Evolutionary conservation across 106 monocot genomes (phyloP).

Genomic region (Amphibolis antarctica): DNA sequence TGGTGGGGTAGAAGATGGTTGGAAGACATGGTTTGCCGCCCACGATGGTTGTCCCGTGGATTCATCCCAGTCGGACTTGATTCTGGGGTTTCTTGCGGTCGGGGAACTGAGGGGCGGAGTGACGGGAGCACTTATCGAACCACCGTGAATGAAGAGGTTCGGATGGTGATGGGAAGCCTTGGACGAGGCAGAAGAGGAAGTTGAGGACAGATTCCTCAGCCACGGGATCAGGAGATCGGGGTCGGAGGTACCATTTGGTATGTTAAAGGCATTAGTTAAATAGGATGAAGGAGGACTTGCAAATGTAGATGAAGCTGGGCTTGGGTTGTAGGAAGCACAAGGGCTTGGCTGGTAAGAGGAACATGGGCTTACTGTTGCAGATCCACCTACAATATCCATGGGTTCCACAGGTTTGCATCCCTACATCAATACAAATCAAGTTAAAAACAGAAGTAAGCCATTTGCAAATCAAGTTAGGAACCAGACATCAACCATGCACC

Average conservation of each 20-base stretch:
- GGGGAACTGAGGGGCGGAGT: conserved; percentile 69
- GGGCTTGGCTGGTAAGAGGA: conserved; percentile 42
- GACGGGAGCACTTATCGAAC: conserved; percentile 68
- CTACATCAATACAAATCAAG: conserved; percentile 20
- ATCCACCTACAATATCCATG: conserved; percentile 39
- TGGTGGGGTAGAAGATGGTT: conserved; percentile 34
- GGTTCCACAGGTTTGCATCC: conserved; percentile 58
- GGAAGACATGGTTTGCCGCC: conserved; percentile 12
- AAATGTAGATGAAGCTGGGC: conserved; percentile 47
- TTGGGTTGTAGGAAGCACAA: conserved; percentile 11
- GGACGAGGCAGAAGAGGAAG: conserved; percentile 32
- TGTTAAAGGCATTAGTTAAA: conserved; percentile 27
- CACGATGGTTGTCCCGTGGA: conserved; percentile 23
- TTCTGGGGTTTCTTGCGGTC: conserved; percentile 31
- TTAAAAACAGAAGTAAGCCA: neutral
- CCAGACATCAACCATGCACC: neutral
- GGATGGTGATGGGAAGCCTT: conserved; percentile 22
- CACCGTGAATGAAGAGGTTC: conserved; percentile 30
- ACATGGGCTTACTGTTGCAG: conserved; percentile 53
- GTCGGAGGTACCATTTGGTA: conserved; percentile 18
- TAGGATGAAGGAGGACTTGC: conserved; percentile 68
- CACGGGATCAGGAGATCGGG: conserved; percentile 64
- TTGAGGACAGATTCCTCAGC: conserved; percentile 68
- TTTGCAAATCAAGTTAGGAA: neutral
- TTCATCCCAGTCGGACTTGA: conserved; percentile 56